A percentile compares a stretch with the other conserved stretches of the same genome.
Evolutionary conservation across 78 protist genomes (phyloP).

Genomic region (Bodo saltans): DNA sequence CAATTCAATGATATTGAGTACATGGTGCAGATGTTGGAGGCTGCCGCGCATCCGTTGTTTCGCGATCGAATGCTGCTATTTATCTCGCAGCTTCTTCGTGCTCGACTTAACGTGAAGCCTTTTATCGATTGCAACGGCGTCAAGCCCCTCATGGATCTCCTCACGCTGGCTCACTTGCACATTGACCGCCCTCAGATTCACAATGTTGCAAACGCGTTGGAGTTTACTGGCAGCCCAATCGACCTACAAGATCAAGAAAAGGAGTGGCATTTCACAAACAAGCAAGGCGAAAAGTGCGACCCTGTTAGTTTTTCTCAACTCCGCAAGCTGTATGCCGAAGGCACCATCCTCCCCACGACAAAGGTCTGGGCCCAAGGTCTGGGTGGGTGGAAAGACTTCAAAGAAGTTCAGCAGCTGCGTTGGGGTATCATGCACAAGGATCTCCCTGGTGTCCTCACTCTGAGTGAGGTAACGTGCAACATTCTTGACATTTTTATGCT

Average conservation of each 20-base stretch:
- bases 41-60: slow-evolving; percentile 19
- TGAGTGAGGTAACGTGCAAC: slow-evolving; percentile 43
- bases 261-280: slow-evolving; percentile 30
- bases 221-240: slow-evolving; percentile 41
- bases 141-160: slow-evolving; percentile 43
- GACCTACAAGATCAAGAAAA: not conserved
- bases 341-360: not conserved
- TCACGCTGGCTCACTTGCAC: slow-evolving; percentile 59
- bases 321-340: not conserved
- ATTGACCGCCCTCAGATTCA: slow-evolving; percentile 29
- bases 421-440: slow-evolving; percentile 52
- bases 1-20: not conserved
- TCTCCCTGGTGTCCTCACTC: slow-evolving; percentile 33
- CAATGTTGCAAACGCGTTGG: slow-evolving; percentile 27
- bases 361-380: slow-evolving; percentile 75
- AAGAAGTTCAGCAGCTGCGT: slow-evolving; percentile 55
- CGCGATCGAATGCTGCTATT: slow-evolving; percentile 72
- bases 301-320: slow-evolving; percentile 3
- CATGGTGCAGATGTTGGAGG: slow-evolving; percentile 24
- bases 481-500: slow-evolving; percentile 49
- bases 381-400: slow-evolving; percentile 63
- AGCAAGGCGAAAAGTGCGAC: slow-evolving; percentile 29
- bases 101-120: slow-evolving; percentile 48
- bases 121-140: slow-evolving; percentile 67
- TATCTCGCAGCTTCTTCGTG: slow-evolving; percentile 41